Evolutionary conservation across 2,329 filamentous ascomycete species (phyloP), one percentile per base, ranked within the genome.

Genomic region (Aureobasidium subglaciale): DNA sequence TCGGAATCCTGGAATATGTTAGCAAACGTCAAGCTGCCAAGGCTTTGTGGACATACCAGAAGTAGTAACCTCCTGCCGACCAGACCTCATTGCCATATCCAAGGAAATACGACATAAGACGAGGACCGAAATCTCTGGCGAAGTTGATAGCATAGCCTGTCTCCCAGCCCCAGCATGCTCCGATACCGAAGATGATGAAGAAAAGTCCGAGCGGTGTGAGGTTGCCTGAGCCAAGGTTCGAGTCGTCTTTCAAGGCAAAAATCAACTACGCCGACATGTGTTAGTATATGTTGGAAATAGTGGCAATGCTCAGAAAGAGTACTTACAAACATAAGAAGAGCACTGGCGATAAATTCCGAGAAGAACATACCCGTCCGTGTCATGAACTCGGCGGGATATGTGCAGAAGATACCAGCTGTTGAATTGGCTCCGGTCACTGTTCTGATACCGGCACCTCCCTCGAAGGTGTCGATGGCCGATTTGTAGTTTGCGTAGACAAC

Each of bases 101-200:
- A 54, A 88, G 63, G 64, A 84, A 79, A 64, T 83, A 86, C 1
- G 81, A 80, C 59, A 86, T 80, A 40, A 88, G 68, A 10, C 86
- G 75, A 9, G 85, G 85, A 1, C 84, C 84, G 64, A 89, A 86
- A 60, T 90, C 86, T 68, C 86, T 78, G 32, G 85, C 86, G 38
- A 87, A 69, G 24, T 58, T 58, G 48, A 58, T 87, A 15, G 85
- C 86, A 69, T 87, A 90, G 34, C 86, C 85, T 1, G 86, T 90
- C 67, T 89, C 81, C 84, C 84, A 88, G 6, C 86, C 86, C 37
- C 37, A 53, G 37, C 49, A 53, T 32, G 49, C 49, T n/a, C 49
- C 85, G 20, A 89, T 82, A 7, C 85, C 86, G 64, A 88, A 88
- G 59, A 89, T 83, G 45, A 88, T 73, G 69, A 88, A 88, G 70